Percentiles rank a stretch among this genome's conserved stretches.
These are phyloP conservation scores for Thermothelomyces thermophilus DNA, from an alignment of 2,329 filamentous ascomycete genomes.

Conservation along the genomic window DNA sequence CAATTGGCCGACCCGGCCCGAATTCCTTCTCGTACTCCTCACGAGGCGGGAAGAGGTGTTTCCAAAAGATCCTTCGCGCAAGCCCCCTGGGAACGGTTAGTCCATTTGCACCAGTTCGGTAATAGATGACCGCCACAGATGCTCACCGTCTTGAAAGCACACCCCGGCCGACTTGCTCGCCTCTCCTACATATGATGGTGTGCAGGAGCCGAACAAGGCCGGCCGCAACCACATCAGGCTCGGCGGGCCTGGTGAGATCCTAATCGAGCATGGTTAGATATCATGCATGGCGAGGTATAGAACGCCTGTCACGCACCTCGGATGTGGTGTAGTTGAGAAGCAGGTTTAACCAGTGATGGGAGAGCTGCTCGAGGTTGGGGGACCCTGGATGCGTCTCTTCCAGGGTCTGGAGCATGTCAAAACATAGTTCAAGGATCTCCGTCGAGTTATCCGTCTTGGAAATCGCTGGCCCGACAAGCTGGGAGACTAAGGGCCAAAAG, in stretches of 20 bases:
- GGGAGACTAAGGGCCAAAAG: conserved; percentile 42
- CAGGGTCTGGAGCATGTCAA: conserved; percentile 36
- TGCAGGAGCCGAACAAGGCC: conserved; percentile 34
- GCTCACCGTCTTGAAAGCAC: conserved; percentile 19
- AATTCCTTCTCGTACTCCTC: conserved; percentile 13
- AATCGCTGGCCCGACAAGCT: conserved; percentile 33
- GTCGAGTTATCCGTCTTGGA: conserved; percentile 33
- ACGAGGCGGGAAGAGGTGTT: conserved; percentile 58
- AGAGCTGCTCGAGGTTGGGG: conserved; percentile 28
- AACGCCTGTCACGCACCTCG: conserved; percentile 26
- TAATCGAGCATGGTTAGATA: conserved; percentile 24
- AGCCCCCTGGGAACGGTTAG: conserved; percentile 23
- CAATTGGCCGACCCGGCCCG: conserved; percentile 28
- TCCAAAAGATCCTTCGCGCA: conserved; percentile 50
- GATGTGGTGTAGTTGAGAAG: conserved; percentile 29
- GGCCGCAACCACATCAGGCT: conserved; percentile 32
- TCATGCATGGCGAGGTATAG: neutral
- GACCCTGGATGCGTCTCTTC: conserved; percentile 28
- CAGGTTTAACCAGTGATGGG: conserved; percentile 23
- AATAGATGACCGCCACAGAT: no score
- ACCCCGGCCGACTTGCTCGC: conserved; percentile 11
- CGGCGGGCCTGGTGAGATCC: conserved; percentile 35
- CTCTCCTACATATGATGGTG: conserved; percentile 24
- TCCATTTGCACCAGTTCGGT: neutral
- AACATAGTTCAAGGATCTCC: conserved; percentile 40